These are phyloP conservation scores for Podila epicladia DNA, from an alignment of 192 early-diverging fungal genomes.

Conservation along the genomic window DNA sequence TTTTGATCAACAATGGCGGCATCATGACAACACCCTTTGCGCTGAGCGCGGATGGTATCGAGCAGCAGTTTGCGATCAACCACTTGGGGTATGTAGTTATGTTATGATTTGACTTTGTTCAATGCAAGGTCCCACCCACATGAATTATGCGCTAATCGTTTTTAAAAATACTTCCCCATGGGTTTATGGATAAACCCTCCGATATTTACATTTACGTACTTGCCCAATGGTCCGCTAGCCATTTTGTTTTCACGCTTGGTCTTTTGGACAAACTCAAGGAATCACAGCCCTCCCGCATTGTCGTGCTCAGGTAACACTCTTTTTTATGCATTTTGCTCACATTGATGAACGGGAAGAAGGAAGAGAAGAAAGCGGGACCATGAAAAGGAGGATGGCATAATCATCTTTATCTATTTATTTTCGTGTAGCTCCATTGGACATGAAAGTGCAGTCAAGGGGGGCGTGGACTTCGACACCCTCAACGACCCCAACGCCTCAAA, in stretches of 20 bases:
- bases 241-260: constrained; percentile 50
- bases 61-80: constrained; percentile 53
- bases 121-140: no score
- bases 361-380: no score
- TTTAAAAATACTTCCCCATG: no score
- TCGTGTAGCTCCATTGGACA: constrained; percentile 42
- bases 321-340: no score
- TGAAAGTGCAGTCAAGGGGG: constrained; percentile 23
- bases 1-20: constrained; percentile 14
- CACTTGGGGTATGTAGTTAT: constrained; percentile 37
- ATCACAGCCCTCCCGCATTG: constrained; percentile 50
- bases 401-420: no score
- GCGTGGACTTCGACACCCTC: constrained; percentile 57
- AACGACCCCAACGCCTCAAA: constrained; percentile 45
- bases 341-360: no score
- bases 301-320: constrained; percentile 28
- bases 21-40: background rate
- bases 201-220: no score
- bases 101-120: no score
- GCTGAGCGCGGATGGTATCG: constrained; percentile 38
- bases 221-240: background rate
- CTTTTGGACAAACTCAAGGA: constrained; percentile 41
- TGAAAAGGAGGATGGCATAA: no score
- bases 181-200: no score
- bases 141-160: no score